phyloP scores from a whole-genome alignment of 371 early-diverging fungal genomes.

The Amoeboaphelidium protococcarum region DNA sequence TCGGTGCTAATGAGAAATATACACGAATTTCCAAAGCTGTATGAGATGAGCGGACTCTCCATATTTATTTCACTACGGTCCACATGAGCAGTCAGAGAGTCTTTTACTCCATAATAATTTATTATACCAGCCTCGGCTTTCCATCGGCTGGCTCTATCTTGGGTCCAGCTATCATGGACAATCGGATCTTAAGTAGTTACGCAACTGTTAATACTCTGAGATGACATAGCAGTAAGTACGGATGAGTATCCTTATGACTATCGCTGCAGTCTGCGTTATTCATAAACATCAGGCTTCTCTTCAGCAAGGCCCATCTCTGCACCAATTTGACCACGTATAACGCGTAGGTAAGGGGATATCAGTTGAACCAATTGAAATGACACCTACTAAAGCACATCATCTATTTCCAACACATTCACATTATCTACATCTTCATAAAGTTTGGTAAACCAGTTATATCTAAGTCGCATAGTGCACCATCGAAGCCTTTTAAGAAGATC shows the following conservation, averaged over 20 bases:
- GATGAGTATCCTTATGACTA: constrained; percentile 24
- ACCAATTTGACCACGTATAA: constrained; percentile 22
- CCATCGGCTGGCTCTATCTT: constrained; percentile 23
- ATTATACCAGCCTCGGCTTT: constrained; percentile 72
- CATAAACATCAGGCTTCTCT: too few relatives aligned
- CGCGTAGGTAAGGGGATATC: constrained; percentile 20
- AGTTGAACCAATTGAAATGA: constrained; percentile 23
- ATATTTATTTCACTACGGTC: constrained; percentile 72
- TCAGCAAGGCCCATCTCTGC: too few relatives aligned
- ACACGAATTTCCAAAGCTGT: constrained; percentile 40
- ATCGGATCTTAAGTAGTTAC: constrained; percentile 10
- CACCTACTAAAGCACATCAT: constrained; percentile 25
- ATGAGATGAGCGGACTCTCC: constrained; percentile 59
- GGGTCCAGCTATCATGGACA: constrained; percentile 15
- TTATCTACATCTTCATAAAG: constrained; percentile 1
- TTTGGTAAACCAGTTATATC: constrained; percentile 65
- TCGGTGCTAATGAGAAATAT: constrained; percentile 43
- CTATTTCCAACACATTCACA: background rate
- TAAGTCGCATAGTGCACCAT: constrained; percentile 69
- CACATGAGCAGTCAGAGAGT: constrained; percentile 74
- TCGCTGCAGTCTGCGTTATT: too few relatives aligned
- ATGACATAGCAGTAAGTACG: constrained; percentile 10
- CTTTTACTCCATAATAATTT: constrained; percentile 65
- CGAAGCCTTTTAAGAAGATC: constrained; percentile 15
- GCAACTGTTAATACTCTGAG: background rate